Evolutionary conservation across 2,329 filamentous ascomycete genomes (phyloP).

Genomic region (Pseudocercospora macadamiae): DNA sequence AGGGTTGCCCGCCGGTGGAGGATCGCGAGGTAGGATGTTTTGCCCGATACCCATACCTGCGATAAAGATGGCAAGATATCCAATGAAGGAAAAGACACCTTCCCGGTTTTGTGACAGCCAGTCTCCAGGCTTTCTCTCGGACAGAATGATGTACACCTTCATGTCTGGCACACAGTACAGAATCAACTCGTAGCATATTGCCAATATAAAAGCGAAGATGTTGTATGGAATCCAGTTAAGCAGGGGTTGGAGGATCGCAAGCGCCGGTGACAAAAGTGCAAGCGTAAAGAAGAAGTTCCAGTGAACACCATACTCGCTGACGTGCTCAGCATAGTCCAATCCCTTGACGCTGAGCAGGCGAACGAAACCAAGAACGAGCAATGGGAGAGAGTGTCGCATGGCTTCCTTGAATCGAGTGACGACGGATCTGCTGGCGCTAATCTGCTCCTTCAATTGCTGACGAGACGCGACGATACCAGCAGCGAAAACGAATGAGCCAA

Average conservation of each 20-base stretch:
- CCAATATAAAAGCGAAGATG: slow-evolving; percentile 70
- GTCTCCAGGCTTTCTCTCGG: slow-evolving; percentile 67
- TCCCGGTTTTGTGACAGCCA: slow-evolving; percentile 89
- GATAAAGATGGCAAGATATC: slow-evolving; percentile 93
- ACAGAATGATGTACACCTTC: slow-evolving; percentile 80
- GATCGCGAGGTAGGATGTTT: slow-evolving; percentile 68
- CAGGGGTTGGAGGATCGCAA: slow-evolving; percentile 77
- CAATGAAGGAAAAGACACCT: slow-evolving; percentile 91
- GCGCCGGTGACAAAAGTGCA: slow-evolving; percentile 82
- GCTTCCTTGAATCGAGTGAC: slow-evolving; percentile 65
- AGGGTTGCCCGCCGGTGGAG: slow-evolving; percentile 27
- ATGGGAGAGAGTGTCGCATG: slow-evolving; percentile 77
- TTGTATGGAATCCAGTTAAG: slow-evolving; percentile 74
- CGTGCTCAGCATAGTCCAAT: slow-evolving; percentile 93
- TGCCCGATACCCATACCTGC: slow-evolving; percentile 83
- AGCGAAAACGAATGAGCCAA: slow-evolving; percentile 96
- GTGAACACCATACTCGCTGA: slow-evolving; percentile 95
- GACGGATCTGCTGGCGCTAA: slow-evolving; percentile 49
- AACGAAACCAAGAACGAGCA: slow-evolving; percentile 77
- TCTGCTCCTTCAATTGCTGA: slow-evolving; percentile 69
- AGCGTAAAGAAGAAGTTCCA: slow-evolving; percentile 99
- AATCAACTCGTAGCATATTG: slow-evolving; percentile 70
- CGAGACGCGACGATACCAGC: slow-evolving; percentile 88
- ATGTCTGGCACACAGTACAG: slow-evolving; percentile 73
- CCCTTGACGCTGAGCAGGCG: slow-evolving; percentile 89